A percentile compares a stretch with the other conserved stretches of the same genome.
These are phyloP conservation scores for Calendula officinalis DNA, from an alignment of 129 eudicot genomes.

Conservation along the genomic window DNA sequence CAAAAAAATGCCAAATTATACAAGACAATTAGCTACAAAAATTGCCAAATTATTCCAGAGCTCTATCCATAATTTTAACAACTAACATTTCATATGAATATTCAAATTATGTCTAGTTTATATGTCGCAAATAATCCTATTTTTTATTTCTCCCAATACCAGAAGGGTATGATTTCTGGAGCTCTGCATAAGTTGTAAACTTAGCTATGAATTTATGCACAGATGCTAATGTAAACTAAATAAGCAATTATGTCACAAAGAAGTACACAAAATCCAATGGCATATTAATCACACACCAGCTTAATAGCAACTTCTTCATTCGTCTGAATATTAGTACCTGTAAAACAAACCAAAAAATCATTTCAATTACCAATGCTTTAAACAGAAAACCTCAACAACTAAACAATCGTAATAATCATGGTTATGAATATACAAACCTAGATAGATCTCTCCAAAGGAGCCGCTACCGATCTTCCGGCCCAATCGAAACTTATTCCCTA, in stretches of 20 bases:
- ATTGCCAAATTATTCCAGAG: not conserved
- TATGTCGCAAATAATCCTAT: not conserved
- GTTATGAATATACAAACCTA: constrained; percentile 42
- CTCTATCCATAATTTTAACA: not conserved
- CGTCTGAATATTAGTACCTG: constrained; percentile 60
- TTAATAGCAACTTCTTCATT: constrained; percentile 91
- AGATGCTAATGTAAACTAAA: not conserved
- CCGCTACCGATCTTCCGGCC: constrained; percentile 92
- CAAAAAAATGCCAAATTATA: constrained; percentile 4
- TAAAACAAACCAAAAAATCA: constrained; percentile 6
- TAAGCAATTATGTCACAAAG: too few species aligned
- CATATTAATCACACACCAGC: constrained; percentile 50
- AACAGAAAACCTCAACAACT: not conserved
- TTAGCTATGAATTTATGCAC: not conserved
- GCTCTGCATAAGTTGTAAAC: too few species aligned
- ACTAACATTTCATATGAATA: not conserved
- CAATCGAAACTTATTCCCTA: constrained; percentile 82
- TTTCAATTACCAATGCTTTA: constrained; percentile 7
- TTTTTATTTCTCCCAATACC: too few species aligned
- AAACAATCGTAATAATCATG: not conserved
- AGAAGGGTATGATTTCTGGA: too few species aligned
- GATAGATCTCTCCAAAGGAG: constrained; percentile 94
- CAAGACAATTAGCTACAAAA: too few species aligned
- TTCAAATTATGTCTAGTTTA: not conserved
- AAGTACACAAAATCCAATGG: too few species aligned